Evolutionary conservation across 441 rosid genomes (phyloP), one percentile per base, ranked within the genome.

Genomic region (Aquilaria agallochum): DNA sequence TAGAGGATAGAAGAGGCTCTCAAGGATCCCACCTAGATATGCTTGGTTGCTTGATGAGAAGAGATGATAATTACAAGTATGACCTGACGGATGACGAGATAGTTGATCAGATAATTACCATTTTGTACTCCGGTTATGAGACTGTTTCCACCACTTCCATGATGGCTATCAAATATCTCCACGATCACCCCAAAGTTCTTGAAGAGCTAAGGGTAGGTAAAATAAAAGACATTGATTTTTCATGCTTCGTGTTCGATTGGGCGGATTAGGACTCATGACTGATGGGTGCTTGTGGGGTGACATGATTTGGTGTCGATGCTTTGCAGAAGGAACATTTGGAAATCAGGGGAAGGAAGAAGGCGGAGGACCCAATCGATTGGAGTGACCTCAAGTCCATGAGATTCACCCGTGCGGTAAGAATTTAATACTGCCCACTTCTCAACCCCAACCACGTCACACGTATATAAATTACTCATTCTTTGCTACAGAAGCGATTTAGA

Each of bases 121-220:
- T 92, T 49, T 63, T 90, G 72, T 92, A 92, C 65, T 92, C 98
- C 1, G 96, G 96, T 51, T 92, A 89, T 47, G 97, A 92, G 68
- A 92, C 98, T 34, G 96, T 92, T 51, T 92, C 98, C 4, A 88
- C 95, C 33, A 92, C 98, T 11, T 82, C 98, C 2, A 92, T 87
- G 95, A 92, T 92, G 96, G 93, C 92, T 6, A 76, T 92, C 63
- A 92, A 89, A 79, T 92, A 86, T 60, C 83, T 89, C 15, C 93
- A 87, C 70, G 96, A 92, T 83, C 90, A 87, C 62, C 96, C 95
- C 3, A 59, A 15, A 55, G 87, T 79, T 65, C 96, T 89, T 63
- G 68, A 86, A 55, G 90, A 92, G 75, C 72, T 92, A 48, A 81
- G 94, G 66, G 98, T 92, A 77, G 62, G 90, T 73, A 15, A 0